Evolutionary conservation across 805 yeast genomes (phyloP), one percentile per base, ranked within the genome.

Genomic region (Metschnikowia lachancei): DNA sequence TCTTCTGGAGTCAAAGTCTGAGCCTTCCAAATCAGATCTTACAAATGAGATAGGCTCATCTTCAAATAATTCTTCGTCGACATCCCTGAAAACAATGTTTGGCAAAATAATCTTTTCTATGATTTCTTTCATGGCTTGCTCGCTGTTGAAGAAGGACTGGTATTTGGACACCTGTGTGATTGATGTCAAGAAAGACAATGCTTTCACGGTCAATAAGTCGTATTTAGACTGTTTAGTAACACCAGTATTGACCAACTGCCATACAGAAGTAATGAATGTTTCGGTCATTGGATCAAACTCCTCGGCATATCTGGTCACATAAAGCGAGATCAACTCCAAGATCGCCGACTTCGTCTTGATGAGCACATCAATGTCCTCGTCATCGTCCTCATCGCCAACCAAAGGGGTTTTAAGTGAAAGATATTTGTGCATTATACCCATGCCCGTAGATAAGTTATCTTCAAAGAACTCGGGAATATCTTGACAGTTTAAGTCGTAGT

Each of bases 381-480:
- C 78, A 10, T 76, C 76, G 41, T 77, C 81, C 1, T 70, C 68
- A 41, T 80, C 80, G 16, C 74, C 80, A 4, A 86, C 64, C 41
- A 82, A 52, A 0, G 77, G 70, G 47, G 82, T 82, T 13, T 71
- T 61, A 60, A 82, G 88, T 34, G 75, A 68, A 47, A 94, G 72
- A 63, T 91, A 92, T 66, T 86, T 87, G 63, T 89, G 95, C 55
- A 91, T 73, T 24, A 91, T 78, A 4, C 74, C 74, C 94, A 95
- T 87, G 44, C 95, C 90, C 14, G 68, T 70, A 34, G 75, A 70
- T 65, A 94, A 69, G 63, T 94, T 79, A 67, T 94, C 98, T 68
- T 95, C 99, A 63, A 94, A 94, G 62, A 92, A 94, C 66, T 91
- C 99, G 1, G 99, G 99, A 44, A 94, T 85, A 67, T 94, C 99